A percentile compares a stretch with the other conserved stretches of the same genome.
Conservation (phyloP, 176 grass and related monocot species). For the Pontederia paniculata region DNA sequence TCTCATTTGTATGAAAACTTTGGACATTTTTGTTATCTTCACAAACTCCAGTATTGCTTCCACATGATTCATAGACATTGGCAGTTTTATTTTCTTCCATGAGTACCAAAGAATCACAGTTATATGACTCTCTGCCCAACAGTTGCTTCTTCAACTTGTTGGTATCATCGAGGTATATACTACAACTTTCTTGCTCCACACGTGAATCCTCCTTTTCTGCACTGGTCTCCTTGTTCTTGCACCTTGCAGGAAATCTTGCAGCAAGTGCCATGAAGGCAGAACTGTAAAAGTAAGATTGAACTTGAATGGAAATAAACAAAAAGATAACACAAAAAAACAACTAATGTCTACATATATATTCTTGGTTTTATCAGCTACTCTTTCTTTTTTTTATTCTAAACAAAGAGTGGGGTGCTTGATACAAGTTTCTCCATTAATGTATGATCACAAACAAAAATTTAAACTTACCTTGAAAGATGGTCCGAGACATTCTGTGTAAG, state of each 20-base stretch:
- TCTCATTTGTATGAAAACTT: constrained; percentile 22
- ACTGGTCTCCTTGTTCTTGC: constrained; percentile 8
- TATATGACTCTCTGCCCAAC: constrained; percentile 40
- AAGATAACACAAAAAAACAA: not conserved
- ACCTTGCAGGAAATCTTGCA: constrained; percentile 47
- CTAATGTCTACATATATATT: not conserved
- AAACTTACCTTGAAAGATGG: constrained; percentile 33
- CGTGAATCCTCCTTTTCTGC: constrained; percentile 12
- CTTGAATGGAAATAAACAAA: not conserved
- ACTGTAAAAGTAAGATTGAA: constrained; percentile 24
- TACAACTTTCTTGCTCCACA: constrained; percentile 25
- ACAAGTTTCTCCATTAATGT: too few relatives aligned
- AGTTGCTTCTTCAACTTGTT: constrained; percentile 37
- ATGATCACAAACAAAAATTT: not conserved
- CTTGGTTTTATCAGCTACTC: not conserved
- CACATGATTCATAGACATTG: constrained; percentile 40
- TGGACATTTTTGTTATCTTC: constrained; percentile 16
- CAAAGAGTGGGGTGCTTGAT: too few relatives aligned
- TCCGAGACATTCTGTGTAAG: constrained; percentile 42
- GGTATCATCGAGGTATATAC: constrained; percentile 31
- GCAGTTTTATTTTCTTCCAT: constrained; percentile 43
- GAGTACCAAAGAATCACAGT: constrained; percentile 25
- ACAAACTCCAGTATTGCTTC: constrained; percentile 30
- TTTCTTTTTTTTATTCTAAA: not conserved
- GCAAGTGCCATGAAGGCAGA: constrained; percentile 78